Percentiles rank a stretch among this genome's conserved stretches.
Evolutionary conservation across 495 filamentous ascomycete genomes (phyloP).

Genomic region (Parmelia sp.): DNA sequence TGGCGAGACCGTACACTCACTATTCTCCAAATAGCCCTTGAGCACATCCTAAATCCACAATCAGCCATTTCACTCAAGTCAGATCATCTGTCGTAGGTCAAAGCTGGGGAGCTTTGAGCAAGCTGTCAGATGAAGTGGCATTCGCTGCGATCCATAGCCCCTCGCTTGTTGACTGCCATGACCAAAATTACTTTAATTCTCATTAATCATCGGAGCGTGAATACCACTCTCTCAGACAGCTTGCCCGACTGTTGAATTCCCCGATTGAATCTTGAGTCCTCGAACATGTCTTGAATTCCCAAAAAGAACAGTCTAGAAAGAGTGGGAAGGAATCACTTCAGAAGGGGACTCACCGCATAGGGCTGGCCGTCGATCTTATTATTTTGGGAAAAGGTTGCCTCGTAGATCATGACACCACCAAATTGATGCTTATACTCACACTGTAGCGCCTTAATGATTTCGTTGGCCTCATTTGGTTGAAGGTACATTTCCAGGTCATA

Average conservation of each 20-base stretch:
- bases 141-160: neutral
- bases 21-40: neutral
- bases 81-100: neutral
- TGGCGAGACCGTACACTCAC: neutral
- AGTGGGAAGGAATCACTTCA: slow-evolving; percentile 14
- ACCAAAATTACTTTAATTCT: too few relatives aligned
- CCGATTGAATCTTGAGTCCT: too few relatives aligned
- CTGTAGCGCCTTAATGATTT: slow-evolving; percentile 47
- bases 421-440: slow-evolving; percentile 47
- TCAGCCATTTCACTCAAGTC: neutral
- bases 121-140: neutral
- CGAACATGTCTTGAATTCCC: too few relatives aligned
- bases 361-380: slow-evolving; percentile 41
- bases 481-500: slow-evolving; percentile 38
- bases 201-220: too few relatives aligned
- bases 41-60: neutral
- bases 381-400: slow-evolving; percentile 50
- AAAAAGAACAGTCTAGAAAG: too few relatives aligned
- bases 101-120: neutral
- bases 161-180: neutral
- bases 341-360: slow-evolving; percentile 32
- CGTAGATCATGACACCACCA: slow-evolving; percentile 70
- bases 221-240: too few relatives aligned
- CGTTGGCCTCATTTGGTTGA: slow-evolving; percentile 40
- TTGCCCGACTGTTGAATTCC: too few relatives aligned